Base-by-base conservation (phyloP, 2,329 filamentous ascomycete genomes). In the Beauveria caledonica region DNA sequence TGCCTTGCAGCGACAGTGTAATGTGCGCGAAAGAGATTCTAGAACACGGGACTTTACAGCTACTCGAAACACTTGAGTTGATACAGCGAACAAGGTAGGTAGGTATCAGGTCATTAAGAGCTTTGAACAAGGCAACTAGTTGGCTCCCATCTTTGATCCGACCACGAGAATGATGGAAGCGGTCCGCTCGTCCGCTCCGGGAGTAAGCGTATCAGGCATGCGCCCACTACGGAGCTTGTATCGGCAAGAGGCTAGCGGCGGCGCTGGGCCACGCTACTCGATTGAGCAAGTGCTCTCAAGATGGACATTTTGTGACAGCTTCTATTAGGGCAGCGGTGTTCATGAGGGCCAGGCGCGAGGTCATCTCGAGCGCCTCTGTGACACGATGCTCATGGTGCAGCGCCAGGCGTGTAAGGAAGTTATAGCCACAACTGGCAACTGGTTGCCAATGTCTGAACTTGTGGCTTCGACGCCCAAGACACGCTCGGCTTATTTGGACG, bases 171-270 rank as follows among this genome's bases (percentile, higher is more conserved):
- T 33, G 27, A 25, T 49, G 54, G 44, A 48, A 39, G 1, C 19
- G 54, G 44, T 57, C 29, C 54, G 54, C 19, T 40, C 54, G 44
- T 57, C 29, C 54, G 54, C 19, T 40, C 54, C 44, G 54, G 44
- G 17, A 13, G 19, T 27, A 25, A 48, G 21, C 54, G 29, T 25
- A 57, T n/a, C 10, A 17, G 17, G 19, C 36, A 25, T 27, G 19
- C 17, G 36, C 19, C 33, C 33, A 44, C 19, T 17, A 19, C 44
- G 44, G 44, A 40, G 19, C 33, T 10, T 54, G 51, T 19, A 42
- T 29, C 51, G 13, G 51, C 19, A 54, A 40, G 15, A n/a, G 36
- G 36, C 23, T 44, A 54, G 51, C 36, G 50, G 33, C 33, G 33
- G 33, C 19, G 50, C 3, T 36, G 33, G 51, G 51, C 23, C 51